Conservation (phyloP, 2,329 filamentous ascomycete genomes). For the Penicillium freii region DNA sequence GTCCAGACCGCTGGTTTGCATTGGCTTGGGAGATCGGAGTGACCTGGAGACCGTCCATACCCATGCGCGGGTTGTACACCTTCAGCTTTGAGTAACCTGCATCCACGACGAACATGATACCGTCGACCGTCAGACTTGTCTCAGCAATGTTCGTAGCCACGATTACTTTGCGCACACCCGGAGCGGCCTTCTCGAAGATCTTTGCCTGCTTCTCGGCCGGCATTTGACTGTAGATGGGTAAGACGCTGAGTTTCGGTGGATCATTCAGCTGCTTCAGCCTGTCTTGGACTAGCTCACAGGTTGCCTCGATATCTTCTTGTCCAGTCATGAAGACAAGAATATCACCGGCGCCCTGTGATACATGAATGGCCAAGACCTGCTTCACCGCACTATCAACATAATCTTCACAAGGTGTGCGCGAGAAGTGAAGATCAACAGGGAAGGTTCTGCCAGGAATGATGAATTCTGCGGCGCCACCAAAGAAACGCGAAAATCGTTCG, state of each 20-base stretch:
- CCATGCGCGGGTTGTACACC: slow-evolving; percentile 98
- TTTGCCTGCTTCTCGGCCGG: slow-evolving; percentile 95
- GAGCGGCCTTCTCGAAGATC: slow-evolving; percentile 88
- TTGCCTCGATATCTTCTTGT: slow-evolving; percentile 96
- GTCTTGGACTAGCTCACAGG: slow-evolving; percentile 88
- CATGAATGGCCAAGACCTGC: slow-evolving; percentile 91
- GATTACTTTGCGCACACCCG: slow-evolving; percentile 93
- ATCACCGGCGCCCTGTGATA: slow-evolving; percentile 88
- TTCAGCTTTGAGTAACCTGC: slow-evolving; percentile 96
- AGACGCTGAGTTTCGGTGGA: slow-evolving; percentile 86
- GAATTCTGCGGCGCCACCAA: slow-evolving; percentile 92
- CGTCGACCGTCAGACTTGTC: slow-evolving; percentile 95
- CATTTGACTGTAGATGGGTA: slow-evolving; percentile 99
- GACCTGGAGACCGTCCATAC: slow-evolving; percentile 97
- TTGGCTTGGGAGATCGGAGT: slow-evolving; percentile 98
- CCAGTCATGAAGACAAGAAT: slow-evolving; percentile 99
- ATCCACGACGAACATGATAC: slow-evolving; percentile 99
- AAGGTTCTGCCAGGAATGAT: slow-evolving; percentile 95
- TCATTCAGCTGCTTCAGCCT: slow-evolving; percentile 86
- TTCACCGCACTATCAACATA: slow-evolving; percentile 97
- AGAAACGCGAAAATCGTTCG: slow-evolving; percentile 93
- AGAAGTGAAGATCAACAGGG: slow-evolving; percentile 94
- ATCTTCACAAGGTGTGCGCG: slow-evolving; percentile 90
- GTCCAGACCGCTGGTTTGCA: slow-evolving; percentile 85
- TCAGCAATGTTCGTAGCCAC: slow-evolving; percentile 98